These are phyloP conservation scores for Breynia disticha DNA, from an alignment of 441 rosid species.

Conservation along the genomic window DNA sequence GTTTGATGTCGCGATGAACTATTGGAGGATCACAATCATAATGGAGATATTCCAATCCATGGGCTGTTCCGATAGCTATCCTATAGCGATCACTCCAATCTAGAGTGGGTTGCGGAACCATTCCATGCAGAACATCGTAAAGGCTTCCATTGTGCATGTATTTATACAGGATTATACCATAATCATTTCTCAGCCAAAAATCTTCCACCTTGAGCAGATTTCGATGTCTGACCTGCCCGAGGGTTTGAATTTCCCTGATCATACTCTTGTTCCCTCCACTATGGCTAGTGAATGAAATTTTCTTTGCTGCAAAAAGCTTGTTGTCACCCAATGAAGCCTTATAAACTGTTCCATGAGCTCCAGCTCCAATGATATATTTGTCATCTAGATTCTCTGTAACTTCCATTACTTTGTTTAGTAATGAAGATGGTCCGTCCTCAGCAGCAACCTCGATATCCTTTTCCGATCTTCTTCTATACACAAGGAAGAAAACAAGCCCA, in stretches of 20 bases:
- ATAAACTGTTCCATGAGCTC: conserved; percentile 67
- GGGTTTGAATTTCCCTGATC: conserved; percentile 56
- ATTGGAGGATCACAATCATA: conserved; percentile 63
- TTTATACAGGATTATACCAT: conserved; percentile 52
- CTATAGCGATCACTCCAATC: conserved; percentile 53
- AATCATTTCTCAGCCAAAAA: conserved; percentile 65
- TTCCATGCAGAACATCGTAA: conserved; percentile 45
- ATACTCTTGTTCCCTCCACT: conserved; percentile 43
- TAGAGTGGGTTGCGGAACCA: conserved; percentile 21
- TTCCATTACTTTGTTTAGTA: conserved; percentile 41
- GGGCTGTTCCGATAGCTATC: conserved; percentile 62
- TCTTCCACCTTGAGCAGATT: conserved; percentile 64
- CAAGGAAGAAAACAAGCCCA: conserved; percentile 26
- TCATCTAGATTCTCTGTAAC: conserved; percentile 65
- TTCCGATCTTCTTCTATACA: conserved; percentile 19
- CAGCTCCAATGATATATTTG: conserved; percentile 55
- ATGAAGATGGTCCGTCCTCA: conserved; percentile 37
- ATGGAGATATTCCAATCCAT: conserved; percentile 79
- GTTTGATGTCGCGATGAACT: conserved; percentile 74
- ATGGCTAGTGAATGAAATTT: conserved; percentile 36
- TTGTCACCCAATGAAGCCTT: conserved; percentile 42
- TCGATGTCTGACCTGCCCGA: conserved; percentile 56
- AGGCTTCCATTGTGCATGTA: conserved; percentile 80
- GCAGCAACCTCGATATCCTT: conserved; percentile 27
- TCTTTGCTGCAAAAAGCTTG: conserved; percentile 50